Base-by-base conservation (phyloP, 441 rosid genomes). In the Jatropha multifida region DNA sequence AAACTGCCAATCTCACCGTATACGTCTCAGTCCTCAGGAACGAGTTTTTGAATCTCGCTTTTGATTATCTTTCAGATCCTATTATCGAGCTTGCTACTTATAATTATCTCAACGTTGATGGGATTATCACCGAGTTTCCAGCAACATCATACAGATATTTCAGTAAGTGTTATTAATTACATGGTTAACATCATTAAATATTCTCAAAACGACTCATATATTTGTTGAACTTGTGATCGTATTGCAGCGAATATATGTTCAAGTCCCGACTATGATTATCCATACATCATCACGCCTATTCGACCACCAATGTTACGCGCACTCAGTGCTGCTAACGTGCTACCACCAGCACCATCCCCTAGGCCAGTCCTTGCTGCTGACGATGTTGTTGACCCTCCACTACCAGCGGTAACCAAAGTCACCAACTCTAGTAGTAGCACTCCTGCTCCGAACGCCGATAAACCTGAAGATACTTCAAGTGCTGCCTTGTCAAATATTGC, bases 21-120 rank as follows among this genome's bases (percentile, higher is more conserved):
- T 86, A 77, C 12, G 87, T 80, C 60, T 71, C 84, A 0, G 86
- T 79, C n/a, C 72, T 93, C 32, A 90, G 83, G 72, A 95, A 95
- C 20, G 97, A 95, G 78, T 90, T 52, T 55, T 17, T 85, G 13
- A 3, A 91, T 11, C 85, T 90, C 23, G 78, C 90, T 4, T 90
- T 85, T 9, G 98, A 93, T 88, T 95, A 78, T 88, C 81, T 83
- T 65, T 69, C 97, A 3, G 98, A 95, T 81, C 97, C 99, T 5
- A 76, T 75, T 0, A 12, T 84, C 52, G 97, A 95, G 83, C 70
- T 93, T 67, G 97, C 97, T 51, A 87, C 95, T 48, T 90, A 81
- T n/a, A 79, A 76, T 71, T 91, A 86, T n/a, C 61, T 80, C 3
- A 78, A 74, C 12, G 87, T 92, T 18, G 90, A 92, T 76, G 98